A percentile compares a stretch with the other conserved stretches of the same genome.
phyloP scores from a whole-genome alignment of 2,329 filamentous ascomycete species.

The Harringtonia lauricola region DNA sequence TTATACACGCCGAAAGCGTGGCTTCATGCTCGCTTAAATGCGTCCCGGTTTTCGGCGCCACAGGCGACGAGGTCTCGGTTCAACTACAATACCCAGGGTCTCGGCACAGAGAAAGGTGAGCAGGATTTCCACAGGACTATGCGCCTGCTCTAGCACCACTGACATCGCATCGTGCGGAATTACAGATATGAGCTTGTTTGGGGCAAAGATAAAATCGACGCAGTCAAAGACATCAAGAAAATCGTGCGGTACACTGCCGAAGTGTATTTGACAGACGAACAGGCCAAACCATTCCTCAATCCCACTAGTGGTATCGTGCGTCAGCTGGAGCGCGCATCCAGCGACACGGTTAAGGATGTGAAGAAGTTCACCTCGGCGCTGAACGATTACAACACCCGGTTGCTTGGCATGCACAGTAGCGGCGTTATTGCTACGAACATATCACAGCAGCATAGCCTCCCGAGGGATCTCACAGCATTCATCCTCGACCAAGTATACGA shows the following conservation, averaged over 20 bases:
- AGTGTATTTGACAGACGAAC: conserved; percentile 64
- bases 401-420: conserved; percentile 54
- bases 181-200: conserved; percentile 61
- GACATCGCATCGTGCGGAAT: conserved; percentile 5
- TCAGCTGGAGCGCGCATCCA: conserved; percentile 63
- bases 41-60: conserved; percentile 36
- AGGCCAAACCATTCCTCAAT: conserved; percentile 58
- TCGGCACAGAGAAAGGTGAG: conserved; percentile 20
- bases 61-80: conserved; percentile 45
- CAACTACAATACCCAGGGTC: conserved; percentile 75
- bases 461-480: conserved; percentile 62
- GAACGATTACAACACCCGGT: conserved; percentile 62
- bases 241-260: conserved; percentile 60
- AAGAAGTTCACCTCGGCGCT: conserved; percentile 64
- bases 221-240: conserved; percentile 60
- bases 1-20: conserved; percentile 50
- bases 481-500: conserved; percentile 85
- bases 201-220: conserved; percentile 70
- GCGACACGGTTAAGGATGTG: conserved; percentile 51
- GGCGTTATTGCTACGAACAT: conserved; percentile 66
- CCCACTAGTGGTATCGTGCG: conserved; percentile 65
- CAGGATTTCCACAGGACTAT: neutral
- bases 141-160: neutral
- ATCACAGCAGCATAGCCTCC: conserved; percentile 55
- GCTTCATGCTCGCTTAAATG: conserved; percentile 39